phyloP scores from a whole-genome alignment of 2,329 filamentous ascomycete species.

The Trichoderma atroviride region DNA sequence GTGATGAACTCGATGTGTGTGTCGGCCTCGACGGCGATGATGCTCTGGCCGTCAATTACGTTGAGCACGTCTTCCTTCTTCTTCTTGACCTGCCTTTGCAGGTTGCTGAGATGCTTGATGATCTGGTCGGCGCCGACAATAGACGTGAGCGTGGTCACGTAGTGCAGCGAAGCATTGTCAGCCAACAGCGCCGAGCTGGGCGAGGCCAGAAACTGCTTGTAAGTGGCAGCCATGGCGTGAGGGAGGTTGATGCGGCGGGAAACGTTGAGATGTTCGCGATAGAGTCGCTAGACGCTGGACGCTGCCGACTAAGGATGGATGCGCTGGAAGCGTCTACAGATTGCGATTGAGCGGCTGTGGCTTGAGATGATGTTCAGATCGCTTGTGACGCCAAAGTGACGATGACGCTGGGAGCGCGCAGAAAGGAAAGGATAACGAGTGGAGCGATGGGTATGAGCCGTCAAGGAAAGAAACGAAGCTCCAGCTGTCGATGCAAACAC shows the following conservation, averaged over 20 bases:
- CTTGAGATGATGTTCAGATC: neutral
- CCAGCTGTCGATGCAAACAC: neutral
- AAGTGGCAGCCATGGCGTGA: slow-evolving; percentile 52
- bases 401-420: slow-evolving; percentile 4
- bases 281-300: slow-evolving; percentile 18
- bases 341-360: slow-evolving; percentile 1
- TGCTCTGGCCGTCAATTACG: slow-evolving; percentile 69
- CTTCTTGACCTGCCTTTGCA: slow-evolving; percentile 77
- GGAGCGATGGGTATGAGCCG: neutral
- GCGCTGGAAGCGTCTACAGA: neutral
- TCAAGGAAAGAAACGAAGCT: slow-evolving; percentile 21
- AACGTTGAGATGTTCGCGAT: slow-evolving; percentile 2
- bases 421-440: slow-evolving; percentile 15
- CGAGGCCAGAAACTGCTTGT: slow-evolving; percentile 72
- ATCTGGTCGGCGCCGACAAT: slow-evolving; percentile 73
- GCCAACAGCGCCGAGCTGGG: slow-evolving; percentile 66
- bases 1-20: slow-evolving; percentile 80
- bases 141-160: slow-evolving; percentile 84
- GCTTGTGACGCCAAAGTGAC: neutral
- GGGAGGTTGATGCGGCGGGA: neutral
- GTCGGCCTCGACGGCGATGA: slow-evolving; percentile 80
- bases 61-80: slow-evolving; percentile 77
- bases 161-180: slow-evolving; percentile 72
- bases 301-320: neutral
- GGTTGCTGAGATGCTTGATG: slow-evolving; percentile 75